phyloP scores from a whole-genome alignment of 148 eudicot genomes.

The Drosera capensis region DNA sequence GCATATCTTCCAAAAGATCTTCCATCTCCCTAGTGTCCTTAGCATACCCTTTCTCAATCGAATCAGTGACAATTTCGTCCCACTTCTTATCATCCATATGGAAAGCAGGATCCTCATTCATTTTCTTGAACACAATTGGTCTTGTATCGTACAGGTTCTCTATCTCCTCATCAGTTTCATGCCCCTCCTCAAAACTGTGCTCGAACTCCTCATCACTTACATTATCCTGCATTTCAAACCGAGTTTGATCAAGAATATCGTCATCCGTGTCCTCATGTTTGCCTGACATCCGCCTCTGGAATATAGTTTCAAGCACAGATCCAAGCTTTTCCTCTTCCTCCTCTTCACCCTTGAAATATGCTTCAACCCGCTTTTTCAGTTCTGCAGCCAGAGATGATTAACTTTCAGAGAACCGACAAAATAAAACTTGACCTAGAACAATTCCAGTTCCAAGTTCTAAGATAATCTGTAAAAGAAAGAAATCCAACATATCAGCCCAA shows the following conservation, averaged over 20 bases:
- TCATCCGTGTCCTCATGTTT: constrained; percentile 75
- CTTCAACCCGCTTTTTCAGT: constrained; percentile 39
- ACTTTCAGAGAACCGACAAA: no score
- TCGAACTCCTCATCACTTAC: constrained; percentile 38
- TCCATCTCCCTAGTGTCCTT: constrained; percentile 57
- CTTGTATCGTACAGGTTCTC: constrained; percentile 39
- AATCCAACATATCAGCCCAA: no score
- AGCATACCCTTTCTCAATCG: constrained; percentile 28
- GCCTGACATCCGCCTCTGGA: constrained; percentile 34
- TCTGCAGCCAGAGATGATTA: no score
- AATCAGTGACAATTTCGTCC: constrained; percentile 52
- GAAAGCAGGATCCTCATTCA: constrained; percentile 40
- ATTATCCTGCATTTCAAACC: constrained; percentile 23
- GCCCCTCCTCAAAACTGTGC: constrained; percentile 42
- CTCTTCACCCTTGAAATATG: constrained; percentile 45
- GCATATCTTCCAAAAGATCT: constrained; percentile 79
- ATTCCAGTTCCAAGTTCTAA: no score
- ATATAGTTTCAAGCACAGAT: constrained; percentile 37
- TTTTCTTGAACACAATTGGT: constrained; percentile 27
- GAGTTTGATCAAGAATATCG: constrained; percentile 44
- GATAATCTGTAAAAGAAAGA: no score
- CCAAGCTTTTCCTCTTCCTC: constrained; percentile 53
- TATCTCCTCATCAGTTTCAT: constrained; percentile 57
- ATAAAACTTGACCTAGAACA: no score
- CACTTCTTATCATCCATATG: constrained; percentile 72